phyloP scores from a whole-genome alignment of 495 filamentous ascomycete genomes.

The Neurospora sp. region DNA sequence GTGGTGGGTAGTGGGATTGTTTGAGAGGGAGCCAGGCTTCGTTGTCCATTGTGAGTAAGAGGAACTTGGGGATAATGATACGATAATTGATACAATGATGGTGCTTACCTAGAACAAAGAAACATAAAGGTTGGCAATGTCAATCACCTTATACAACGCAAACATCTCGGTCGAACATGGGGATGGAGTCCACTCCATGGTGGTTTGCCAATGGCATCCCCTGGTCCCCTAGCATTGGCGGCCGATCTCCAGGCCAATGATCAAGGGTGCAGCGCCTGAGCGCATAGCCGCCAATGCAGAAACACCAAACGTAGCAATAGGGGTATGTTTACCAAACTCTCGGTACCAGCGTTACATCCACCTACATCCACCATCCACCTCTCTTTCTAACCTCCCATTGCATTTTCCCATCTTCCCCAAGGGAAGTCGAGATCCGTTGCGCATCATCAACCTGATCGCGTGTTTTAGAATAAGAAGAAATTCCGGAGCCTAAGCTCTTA shows the following conservation, averaged over 20 bases:
- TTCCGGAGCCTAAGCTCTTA: neutral
- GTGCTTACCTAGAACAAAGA: neutral
- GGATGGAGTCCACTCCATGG: neutral
- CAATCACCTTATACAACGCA: neutral
- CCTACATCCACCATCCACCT: neutral
- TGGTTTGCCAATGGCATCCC: neutral
- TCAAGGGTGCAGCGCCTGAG: neutral
- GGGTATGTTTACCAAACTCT: neutral
- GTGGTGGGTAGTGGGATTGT: neutral
- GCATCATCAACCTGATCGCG: neutral
- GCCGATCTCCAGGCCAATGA: neutral
- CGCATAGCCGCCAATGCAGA: neutral
- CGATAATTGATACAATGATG: neutral
- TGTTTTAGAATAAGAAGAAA: neutral
- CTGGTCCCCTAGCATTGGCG: neutral
- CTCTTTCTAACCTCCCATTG: neutral
- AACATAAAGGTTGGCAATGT: neutral
- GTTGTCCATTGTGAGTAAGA: neutral
- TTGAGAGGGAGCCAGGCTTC: constrained; percentile 1
- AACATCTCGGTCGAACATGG: neutral
- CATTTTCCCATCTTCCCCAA: neutral
- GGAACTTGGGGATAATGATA: neutral
- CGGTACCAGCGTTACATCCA: neutral
- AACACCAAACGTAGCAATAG: neutral
- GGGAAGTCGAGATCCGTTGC: neutral